Conservation (phyloP, 441 rosid genomes). For the Arabidopsis lyrata region DNA sequence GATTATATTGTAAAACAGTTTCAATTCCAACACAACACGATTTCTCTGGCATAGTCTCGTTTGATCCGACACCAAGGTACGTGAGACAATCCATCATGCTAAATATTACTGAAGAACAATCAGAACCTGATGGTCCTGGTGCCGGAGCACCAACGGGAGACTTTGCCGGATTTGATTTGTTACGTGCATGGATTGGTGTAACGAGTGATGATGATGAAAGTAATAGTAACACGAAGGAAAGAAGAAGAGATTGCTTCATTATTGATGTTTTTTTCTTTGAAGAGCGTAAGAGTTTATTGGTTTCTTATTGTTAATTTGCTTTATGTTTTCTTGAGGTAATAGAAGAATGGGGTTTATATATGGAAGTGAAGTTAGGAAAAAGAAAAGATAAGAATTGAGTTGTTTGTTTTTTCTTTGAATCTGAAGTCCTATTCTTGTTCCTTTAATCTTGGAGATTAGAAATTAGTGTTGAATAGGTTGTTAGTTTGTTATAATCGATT, state of each 20-base stretch:
- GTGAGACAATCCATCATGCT: constrained; percentile 72
- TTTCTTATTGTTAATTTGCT: not conserved
- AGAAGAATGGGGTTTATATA: constrained; percentile 3
- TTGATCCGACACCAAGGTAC: constrained; percentile 61
- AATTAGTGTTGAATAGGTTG: not conserved
- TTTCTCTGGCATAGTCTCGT: constrained; percentile 53
- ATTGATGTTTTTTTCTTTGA: not conserved
- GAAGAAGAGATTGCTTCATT: constrained; percentile 10
- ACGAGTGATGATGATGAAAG: constrained; percentile 13
- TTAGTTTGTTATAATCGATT: not conserved
- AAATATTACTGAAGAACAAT: constrained; percentile 58
- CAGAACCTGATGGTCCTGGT: constrained; percentile 48
- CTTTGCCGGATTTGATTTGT: not conserved
- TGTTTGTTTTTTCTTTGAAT: not conserved
- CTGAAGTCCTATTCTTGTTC: not conserved
- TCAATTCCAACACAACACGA: constrained; percentile 72
- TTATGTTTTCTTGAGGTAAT: not conserved
- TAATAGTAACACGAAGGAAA: not conserved
- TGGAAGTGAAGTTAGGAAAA: not conserved
- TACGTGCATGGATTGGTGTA: constrained; percentile 9
- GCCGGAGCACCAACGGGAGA: constrained; percentile 20
- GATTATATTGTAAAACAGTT: constrained; percentile 58
- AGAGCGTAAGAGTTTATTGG: not conserved
- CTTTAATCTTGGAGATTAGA: not conserved
- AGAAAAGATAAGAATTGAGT: not conserved